Base-by-base conservation (phyloP, 2,329 filamentous ascomycete species). In the Hypoxylon sp. region DNA sequence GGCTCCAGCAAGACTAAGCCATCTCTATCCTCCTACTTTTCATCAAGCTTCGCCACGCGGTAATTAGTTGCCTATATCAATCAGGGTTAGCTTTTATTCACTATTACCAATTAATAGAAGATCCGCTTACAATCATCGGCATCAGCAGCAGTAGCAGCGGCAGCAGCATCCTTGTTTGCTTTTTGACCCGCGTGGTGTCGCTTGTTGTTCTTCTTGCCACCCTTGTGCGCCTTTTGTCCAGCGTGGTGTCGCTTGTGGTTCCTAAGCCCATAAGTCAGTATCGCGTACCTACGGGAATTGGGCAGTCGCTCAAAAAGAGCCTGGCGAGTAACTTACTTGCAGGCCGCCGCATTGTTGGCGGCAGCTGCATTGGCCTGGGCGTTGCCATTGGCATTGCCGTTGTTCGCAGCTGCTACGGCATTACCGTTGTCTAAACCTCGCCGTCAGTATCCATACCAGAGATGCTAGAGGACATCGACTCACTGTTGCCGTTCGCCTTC, bases 401-500 rank as follows among this genome's bases (percentile, higher is more conserved):
- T 45, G 6, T 27, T 27, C 7, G 16, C 41, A 6, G 21, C 21
- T 2, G 23, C 21, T 1, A 14, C 19, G 21, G 52, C 53, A 41
- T 34, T 37, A 14, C 60, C 62, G 2, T 32, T 32, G 6, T 37
- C 37, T 37, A 25, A 2, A 8, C 37, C 14, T 41, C 32, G 16
- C 4, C 39, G 16, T 55, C 45, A 11, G 61, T 55, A n/a, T 53
- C 39, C 23, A 25, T 39, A 12, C 37, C 50, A 27, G 39, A 25
- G 56, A 61, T 27, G 16, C 16, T 41, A 19, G 16, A 21, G 5
- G 46, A 32, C n/a, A n/a, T 56, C 55, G 9, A 47, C 57, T 23
- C 46, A 62, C 55, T 61, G n/a, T 58, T 57, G 16, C 66, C 68
- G 54, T 68, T 68, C 29, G 63, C 71, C 16, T 66, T 56, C 58